phyloP scores from a whole-genome alignment of 805 yeast genomes.

The Metschnikowia amazonensis region DNA sequence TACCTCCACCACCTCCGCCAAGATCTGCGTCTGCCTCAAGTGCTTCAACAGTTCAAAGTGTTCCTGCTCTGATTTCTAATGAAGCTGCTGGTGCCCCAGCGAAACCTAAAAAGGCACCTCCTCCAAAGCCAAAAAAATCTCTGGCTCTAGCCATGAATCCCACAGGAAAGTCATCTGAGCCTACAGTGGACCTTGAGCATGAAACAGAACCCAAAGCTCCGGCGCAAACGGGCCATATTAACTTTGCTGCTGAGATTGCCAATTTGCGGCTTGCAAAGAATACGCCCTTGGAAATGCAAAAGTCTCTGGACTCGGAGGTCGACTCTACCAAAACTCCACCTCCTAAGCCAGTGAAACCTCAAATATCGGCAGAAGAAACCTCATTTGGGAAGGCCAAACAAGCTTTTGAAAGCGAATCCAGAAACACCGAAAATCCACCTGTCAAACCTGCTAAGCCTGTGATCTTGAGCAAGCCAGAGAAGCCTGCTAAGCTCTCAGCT shows the following conservation, averaged over 20 bases:
- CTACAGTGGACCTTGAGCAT: not conserved
- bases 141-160: not conserved
- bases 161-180: slow-evolving; percentile 4
- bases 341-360: not conserved
- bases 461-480: slow-evolving; percentile 5
- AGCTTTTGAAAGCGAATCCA: not conserved
- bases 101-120: slow-evolving; percentile 32
- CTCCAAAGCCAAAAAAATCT: slow-evolving; percentile 40
- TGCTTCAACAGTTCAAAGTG: not conserved
- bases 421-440: slow-evolving; percentile 17
- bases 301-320: not conserved
- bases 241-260: slow-evolving; percentile 30
- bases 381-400: not conserved
- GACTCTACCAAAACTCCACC: not conserved
- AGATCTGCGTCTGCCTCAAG: slow-evolving; percentile 7
- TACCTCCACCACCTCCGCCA: slow-evolving; percentile 10
- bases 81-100: not conserved
- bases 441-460: slow-evolving; percentile 17
- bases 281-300: not conserved
- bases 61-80: not conserved
- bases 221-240: slow-evolving; percentile 9
- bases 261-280: slow-evolving; percentile 3
- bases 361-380: not conserved
- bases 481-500: slow-evolving; percentile 1
- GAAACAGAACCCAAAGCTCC: slow-evolving; percentile 5